A percentile compares a stretch with the other conserved stretches of the same genome.
phyloP scores from a whole-genome alignment of 2,329 filamentous ascomycete species.

The Alternaria atra region DNA sequence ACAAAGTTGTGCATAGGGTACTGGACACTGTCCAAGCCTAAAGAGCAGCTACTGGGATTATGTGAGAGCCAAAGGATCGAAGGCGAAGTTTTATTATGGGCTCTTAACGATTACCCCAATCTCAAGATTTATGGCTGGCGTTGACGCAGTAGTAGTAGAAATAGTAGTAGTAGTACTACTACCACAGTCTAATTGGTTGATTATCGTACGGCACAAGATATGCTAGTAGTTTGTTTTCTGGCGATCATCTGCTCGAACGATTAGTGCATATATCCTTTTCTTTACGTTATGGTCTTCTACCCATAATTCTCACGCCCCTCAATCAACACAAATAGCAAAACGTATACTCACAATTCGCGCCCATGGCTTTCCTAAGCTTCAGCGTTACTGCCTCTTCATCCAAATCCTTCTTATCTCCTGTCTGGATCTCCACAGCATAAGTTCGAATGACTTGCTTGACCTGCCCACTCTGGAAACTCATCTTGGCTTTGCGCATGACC shows the following conservation, averaged over 20 bases:
- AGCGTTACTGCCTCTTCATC: slow-evolving; percentile 69
- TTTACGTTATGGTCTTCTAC: not conserved
- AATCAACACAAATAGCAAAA: slow-evolving; percentile 1
- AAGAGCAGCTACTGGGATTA: not conserved
- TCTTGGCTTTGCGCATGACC: slow-evolving; percentile 75
- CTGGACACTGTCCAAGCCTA: not conserved
- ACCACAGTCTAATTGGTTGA: not conserved
- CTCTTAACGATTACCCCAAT: not conserved
- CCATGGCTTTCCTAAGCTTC: slow-evolving; percentile 70
- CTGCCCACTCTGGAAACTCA: slow-evolving; percentile 71
- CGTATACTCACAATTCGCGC: slow-evolving; percentile 71
- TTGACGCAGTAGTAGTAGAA: not conserved
- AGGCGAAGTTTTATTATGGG: not conserved
- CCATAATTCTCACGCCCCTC: not conserved
- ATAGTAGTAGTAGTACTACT: not conserved
- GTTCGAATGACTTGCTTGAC: slow-evolving; percentile 72
- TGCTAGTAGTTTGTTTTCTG: slow-evolving; percentile 32
- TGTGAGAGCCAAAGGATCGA: not conserved
- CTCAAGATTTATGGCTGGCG: too few relatives aligned
- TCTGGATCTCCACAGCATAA: slow-evolving; percentile 72
- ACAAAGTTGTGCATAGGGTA: not conserved
- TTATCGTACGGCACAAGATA: not conserved
- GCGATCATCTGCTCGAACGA: slow-evolving; percentile 23
- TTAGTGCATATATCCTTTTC: slow-evolving; percentile 1
- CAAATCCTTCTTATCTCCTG: slow-evolving; percentile 67